Evolutionary conservation across 345 rosid genomes (phyloP).

Genomic region (Leavenworthia alabamica): DNA sequence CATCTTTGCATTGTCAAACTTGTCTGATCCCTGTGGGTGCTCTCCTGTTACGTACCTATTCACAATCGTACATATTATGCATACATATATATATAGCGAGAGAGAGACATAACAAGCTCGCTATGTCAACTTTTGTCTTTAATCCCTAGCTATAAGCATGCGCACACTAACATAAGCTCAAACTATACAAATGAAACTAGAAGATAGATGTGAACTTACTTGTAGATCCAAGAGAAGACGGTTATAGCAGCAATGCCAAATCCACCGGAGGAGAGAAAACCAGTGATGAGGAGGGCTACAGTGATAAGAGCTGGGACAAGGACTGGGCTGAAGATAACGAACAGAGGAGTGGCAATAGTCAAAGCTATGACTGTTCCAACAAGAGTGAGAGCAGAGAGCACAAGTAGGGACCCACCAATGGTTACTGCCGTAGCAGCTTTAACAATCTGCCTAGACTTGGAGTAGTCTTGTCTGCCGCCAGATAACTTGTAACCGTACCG

Average conservation of each 20-base stretch:
- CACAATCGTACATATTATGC: not conserved
- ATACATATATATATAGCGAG: too few relatives aligned
- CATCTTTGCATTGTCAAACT: constrained; percentile 57
- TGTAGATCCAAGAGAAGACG: constrained; percentile 79
- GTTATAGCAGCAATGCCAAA: constrained; percentile 69
- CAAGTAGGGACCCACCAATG: constrained; percentile 68
- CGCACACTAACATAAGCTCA: not conserved
- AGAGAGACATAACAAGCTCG: too few relatives aligned
- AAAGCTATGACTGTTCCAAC: constrained; percentile 72
- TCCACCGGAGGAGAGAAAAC: constrained; percentile 77
- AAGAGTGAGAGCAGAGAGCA: constrained; percentile 57
- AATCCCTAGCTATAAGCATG: not conserved
- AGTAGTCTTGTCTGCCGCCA: constrained; percentile 24
- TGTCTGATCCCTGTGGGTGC: constrained; percentile 61
- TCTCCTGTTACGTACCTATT: constrained; percentile 64
- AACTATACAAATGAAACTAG: not conserved
- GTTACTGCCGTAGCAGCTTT: constrained; percentile 77
- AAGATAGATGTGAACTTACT: constrained; percentile 23
- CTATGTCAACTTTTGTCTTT: too few relatives aligned
- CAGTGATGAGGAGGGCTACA: constrained; percentile 39
- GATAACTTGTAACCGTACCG: constrained; percentile 15
- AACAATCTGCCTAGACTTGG: constrained; percentile 52
- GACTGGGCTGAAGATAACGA: constrained; percentile 81
- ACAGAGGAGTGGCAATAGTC: constrained; percentile 67
- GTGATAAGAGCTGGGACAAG: constrained; percentile 71